Percentiles rank a stretch among this genome's conserved stretches.
Evolutionary conservation across 305 asterid genomes (phyloP).

Genomic region (Fraxinus platypoda): DNA sequence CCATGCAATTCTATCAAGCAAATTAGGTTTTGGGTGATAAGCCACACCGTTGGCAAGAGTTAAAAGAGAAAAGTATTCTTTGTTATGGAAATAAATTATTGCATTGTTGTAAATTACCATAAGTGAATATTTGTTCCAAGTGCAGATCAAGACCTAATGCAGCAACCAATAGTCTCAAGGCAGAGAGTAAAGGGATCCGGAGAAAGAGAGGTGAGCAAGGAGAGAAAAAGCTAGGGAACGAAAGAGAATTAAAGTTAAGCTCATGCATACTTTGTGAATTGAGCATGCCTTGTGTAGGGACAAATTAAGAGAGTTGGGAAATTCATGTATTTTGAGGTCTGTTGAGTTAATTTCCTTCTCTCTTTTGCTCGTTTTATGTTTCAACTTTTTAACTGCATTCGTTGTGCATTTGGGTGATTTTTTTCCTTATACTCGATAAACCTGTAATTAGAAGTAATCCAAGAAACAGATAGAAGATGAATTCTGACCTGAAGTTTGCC

Average conservation of each 20-base stretch:
- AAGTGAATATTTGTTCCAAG: not conserved
- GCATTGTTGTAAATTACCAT: not conserved
- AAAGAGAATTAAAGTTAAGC: not conserved
- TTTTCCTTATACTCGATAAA: not conserved
- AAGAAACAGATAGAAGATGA: slow-evolving; percentile 7
- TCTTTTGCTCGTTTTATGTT: not conserved
- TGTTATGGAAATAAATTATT: not conserved
- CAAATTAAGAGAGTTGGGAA: not conserved
- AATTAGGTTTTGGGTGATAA: not conserved
- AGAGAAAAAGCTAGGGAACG: not conserved
- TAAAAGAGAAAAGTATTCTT: not conserved
- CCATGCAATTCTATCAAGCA: not conserved
- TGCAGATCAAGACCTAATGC: not conserved
- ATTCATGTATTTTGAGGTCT: not conserved
- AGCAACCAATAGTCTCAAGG: not conserved
- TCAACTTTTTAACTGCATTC: not conserved
- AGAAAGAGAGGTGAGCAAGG: not conserved
- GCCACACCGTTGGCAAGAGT: not conserved
- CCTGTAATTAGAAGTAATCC: not conserved
- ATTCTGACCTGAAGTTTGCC: slow-evolving; percentile 77
- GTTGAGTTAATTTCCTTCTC: not conserved
- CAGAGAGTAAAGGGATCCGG: not conserved
- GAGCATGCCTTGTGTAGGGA: not conserved
- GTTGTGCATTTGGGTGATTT: not conserved
- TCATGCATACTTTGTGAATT: not conserved